Conservation (phyloP, 2,329 filamentous ascomycete genomes). For the Fusarium circinatum region DNA sequence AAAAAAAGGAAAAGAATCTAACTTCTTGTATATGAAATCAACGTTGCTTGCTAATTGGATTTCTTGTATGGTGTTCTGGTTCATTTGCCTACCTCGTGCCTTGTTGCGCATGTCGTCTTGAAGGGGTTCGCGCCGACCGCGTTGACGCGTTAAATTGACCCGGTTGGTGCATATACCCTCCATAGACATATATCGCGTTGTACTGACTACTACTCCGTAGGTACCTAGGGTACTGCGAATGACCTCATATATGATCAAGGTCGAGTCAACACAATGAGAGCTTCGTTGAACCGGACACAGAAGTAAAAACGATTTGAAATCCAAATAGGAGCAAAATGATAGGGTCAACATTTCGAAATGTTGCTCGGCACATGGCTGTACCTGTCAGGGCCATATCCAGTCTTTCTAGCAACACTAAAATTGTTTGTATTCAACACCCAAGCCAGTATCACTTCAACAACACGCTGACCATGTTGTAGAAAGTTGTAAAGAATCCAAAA, state of each 20-base stretch:
- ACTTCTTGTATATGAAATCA: neutral
- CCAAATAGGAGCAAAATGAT: constrained; percentile 41
- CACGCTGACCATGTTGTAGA: constrained; percentile 54
- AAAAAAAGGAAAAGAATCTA: neutral
- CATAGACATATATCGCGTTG: constrained; percentile 34
- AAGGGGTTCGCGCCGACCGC: constrained; percentile 40
- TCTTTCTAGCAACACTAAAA: constrained; percentile 62
- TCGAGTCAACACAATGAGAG: neutral
- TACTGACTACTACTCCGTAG: neutral
- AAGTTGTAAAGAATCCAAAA: constrained; percentile 64
- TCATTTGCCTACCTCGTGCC: neutral
- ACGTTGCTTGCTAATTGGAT: constrained; percentile 13
- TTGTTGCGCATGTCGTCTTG: neutral
- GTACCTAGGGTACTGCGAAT: constrained; percentile 14
- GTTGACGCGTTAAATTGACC: constrained; percentile 55
- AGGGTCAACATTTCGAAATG: constrained; percentile 38
- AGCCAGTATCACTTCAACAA: neutral
- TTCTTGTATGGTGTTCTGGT: constrained; percentile 13
- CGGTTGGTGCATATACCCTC: constrained; percentile 42
- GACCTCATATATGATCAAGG: constrained; percentile 46
- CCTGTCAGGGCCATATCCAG: constrained; percentile 55
- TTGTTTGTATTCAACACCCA: constrained; percentile 55
- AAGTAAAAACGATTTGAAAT: neutral
- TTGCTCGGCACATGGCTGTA: constrained; percentile 26
- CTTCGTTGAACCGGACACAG: neutral